These are phyloP conservation scores for Claviceps sp. DNA, from an alignment of 2,329 filamentous ascomycete species.

Conservation along the genomic window DNA sequence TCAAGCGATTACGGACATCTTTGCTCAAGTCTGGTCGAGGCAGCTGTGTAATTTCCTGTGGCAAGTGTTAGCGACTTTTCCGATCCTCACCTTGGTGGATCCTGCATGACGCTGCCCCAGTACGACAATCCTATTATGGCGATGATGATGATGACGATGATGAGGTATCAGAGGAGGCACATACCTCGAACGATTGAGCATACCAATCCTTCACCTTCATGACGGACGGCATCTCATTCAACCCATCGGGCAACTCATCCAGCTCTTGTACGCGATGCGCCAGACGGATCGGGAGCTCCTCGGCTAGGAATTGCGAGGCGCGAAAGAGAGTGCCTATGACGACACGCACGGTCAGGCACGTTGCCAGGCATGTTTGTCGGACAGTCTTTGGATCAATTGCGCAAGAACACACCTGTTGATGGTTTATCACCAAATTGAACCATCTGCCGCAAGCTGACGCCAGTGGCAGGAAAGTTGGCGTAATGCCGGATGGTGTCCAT, in stretches of 20 bases:
- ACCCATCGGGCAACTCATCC: slow-evolving; percentile 78
- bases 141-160: not conserved
- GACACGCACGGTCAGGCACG: slow-evolving; percentile 5
- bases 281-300: slow-evolving; percentile 92
- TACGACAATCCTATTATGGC: no score
- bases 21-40: slow-evolving; percentile 61
- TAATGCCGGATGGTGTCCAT: slow-evolving; percentile 98
- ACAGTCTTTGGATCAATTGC: slow-evolving; percentile 33
- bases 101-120: not conserved
- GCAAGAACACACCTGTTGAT: slow-evolving; percentile 57
- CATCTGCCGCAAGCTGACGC: slow-evolving; percentile 95
- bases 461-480: slow-evolving; percentile 91
- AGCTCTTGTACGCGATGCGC: slow-evolving; percentile 95
- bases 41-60: slow-evolving; percentile 79
- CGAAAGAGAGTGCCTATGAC: slow-evolving; percentile 77
- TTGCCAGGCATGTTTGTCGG: slow-evolving; percentile 1
- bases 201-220: slow-evolving; percentile 96
- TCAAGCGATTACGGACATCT: slow-evolving; percentile 67
- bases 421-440: slow-evolving; percentile 95
- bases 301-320: slow-evolving; percentile 93
- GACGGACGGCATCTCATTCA: slow-evolving; percentile 97
- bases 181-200: slow-evolving; percentile 95
- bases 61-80: slow-evolving; percentile 2
- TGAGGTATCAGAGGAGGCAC: slow-evolving; percentile 10
- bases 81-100: not conserved